Conservation (phyloP, 2,329 filamentous ascomycete genomes). For the Colletotrichum gigasporum region DNA sequence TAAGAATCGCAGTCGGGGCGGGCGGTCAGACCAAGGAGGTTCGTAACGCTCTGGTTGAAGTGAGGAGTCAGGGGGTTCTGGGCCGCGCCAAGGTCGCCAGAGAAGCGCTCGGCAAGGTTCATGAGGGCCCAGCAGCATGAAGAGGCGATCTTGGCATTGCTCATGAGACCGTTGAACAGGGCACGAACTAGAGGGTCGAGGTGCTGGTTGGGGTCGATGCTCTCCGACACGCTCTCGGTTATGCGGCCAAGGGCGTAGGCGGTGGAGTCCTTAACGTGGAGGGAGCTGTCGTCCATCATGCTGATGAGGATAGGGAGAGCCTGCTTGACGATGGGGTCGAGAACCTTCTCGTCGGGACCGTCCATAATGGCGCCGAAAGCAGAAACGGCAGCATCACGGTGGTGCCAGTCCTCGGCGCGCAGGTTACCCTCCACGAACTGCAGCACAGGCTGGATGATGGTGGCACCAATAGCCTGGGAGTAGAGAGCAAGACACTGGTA, state of each 20-base stretch:
- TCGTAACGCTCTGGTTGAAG: slow-evolving; percentile 91
- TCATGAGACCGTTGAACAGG: slow-evolving; percentile 88
- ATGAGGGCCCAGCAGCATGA: slow-evolving; percentile 99
- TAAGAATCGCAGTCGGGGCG: slow-evolving; percentile 84
- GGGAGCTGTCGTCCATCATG: slow-evolving; percentile 88
- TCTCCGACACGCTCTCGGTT: slow-evolving; percentile 90
- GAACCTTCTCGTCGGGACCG: slow-evolving; percentile 89
- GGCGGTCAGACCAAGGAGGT: slow-evolving; percentile 86
- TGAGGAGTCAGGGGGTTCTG: slow-evolving; percentile 89
- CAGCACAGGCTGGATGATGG: slow-evolving; percentile 87
- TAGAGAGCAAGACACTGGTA: slow-evolving; percentile 98
- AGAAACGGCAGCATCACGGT: slow-evolving; percentile 93
- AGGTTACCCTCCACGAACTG: slow-evolving; percentile 92
- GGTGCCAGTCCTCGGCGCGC: slow-evolving; percentile 91
- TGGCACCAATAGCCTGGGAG: slow-evolving; percentile 86
- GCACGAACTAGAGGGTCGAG: slow-evolving; percentile 86
- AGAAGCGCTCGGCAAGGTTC: slow-evolving; percentile 96
- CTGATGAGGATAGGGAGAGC: slow-evolving; percentile 89
- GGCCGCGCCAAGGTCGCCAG: slow-evolving; percentile 80
- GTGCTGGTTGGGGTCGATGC: slow-evolving; percentile 86
- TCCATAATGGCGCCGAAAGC: slow-evolving; percentile 99
- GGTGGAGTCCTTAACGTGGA: slow-evolving; percentile 95
- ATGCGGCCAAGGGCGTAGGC: slow-evolving; percentile 96
- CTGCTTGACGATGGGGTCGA: slow-evolving; percentile 95
- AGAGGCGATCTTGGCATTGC: slow-evolving; percentile 94